These are phyloP conservation scores for Sporothrix curviconia DNA, from an alignment of 2,329 filamentous ascomycete species.

Conservation along the genomic window DNA sequence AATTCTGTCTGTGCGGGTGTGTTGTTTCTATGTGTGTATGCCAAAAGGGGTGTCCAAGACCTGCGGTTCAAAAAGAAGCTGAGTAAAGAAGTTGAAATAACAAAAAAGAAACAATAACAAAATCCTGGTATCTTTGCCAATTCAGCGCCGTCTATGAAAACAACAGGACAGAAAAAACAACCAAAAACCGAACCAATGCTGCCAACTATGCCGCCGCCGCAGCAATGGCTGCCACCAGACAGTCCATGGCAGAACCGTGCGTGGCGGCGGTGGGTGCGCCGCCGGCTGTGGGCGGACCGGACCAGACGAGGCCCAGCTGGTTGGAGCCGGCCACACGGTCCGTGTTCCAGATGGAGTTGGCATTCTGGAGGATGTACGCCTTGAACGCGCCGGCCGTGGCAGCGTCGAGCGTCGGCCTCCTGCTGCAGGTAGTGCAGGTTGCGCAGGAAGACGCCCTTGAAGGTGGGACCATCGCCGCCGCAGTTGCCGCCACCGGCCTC, in stretches of 20 bases:
- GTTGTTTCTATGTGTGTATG: background rate
- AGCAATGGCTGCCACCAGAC: conserved; percentile 54
- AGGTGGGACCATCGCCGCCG: conserved; percentile 33
- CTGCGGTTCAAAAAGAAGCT: background rate
- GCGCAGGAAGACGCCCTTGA: conserved; percentile 61
- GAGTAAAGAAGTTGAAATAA: too few species aligned
- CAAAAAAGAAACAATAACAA: too few species aligned
- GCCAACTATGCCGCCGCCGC: conserved; percentile 23
- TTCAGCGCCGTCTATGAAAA: background rate
- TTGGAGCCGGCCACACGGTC: conserved; percentile 42
- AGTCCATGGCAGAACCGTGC: conserved; percentile 61
- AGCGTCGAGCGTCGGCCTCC: conserved; percentile 30
- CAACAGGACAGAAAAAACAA: background rate
- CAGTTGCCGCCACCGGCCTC: conserved; percentile 38
- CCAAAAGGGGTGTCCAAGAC: background rate
- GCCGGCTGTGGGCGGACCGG: conserved; percentile 44
- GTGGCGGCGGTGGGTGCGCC: conserved; percentile 46
- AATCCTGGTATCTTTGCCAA: background rate
- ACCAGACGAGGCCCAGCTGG: conserved; percentile 58
- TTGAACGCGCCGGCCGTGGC: conserved; percentile 33
- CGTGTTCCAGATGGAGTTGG: conserved; percentile 58
- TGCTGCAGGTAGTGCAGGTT: conserved; percentile 53
- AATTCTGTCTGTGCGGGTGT: background rate
- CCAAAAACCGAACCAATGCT: background rate
- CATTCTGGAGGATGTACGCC: conserved; percentile 53